Percentiles rank a stretch among this genome's conserved stretches.
phyloP scores from a whole-genome alignment of 345 rosid species.

The Salix dunnii region DNA sequence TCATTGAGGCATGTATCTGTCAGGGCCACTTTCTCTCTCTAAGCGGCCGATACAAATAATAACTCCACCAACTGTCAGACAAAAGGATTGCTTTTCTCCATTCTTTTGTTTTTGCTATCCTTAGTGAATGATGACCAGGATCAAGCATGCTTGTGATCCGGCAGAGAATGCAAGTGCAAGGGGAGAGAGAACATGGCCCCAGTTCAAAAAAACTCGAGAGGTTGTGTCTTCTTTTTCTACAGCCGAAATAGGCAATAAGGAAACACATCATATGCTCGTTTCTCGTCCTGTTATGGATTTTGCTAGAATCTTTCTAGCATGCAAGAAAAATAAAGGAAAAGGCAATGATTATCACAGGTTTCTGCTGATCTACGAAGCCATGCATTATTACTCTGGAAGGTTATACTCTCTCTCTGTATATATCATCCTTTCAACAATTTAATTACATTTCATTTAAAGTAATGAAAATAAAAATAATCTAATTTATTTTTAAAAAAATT shows the following conservation, averaged over 20 bases:
- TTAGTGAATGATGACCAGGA: background rate
- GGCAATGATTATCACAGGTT: background rate
- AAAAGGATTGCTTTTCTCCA: background rate
- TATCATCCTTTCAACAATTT: too few relatives aligned
- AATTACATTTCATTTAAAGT: too few relatives aligned
- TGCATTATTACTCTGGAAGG: too few relatives aligned
- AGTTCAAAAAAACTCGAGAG: too few relatives aligned
- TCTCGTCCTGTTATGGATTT: background rate
- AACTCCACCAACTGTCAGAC: slow-evolving; percentile 13
- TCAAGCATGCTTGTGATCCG: background rate
- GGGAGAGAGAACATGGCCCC: background rate
- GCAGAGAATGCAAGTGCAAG: background rate
- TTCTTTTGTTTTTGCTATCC: background rate
- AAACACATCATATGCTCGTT: background rate
- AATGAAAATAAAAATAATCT: too few relatives aligned
- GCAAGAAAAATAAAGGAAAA: background rate
- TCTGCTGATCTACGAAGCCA: too few relatives aligned
- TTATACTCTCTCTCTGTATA: too few relatives aligned
- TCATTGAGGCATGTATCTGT: slow-evolving; percentile 2
- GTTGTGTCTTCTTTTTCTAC: too few relatives aligned
- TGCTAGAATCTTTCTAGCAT: background rate
- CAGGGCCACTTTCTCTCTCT: background rate
- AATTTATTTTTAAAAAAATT: too few relatives aligned
- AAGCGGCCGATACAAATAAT: slow-evolving; percentile 10
- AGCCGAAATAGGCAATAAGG: background rate